Conservation (phyloP, 2,329 filamentous ascomycete genomes). For the Colletotrichum sp. region DNA sequence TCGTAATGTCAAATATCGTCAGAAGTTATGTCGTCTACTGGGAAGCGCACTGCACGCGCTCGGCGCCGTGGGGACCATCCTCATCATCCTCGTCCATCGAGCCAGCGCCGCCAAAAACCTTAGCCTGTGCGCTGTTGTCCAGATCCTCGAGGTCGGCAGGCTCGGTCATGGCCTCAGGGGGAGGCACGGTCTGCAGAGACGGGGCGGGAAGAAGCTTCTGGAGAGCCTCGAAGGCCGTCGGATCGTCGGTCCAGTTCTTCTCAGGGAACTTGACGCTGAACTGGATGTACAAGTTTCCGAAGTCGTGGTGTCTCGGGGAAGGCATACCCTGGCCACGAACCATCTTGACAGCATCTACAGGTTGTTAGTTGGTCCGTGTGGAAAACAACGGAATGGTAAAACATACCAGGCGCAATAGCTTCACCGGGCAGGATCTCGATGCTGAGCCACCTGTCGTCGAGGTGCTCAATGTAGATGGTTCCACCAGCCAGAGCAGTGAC, state of each 20-base stretch:
- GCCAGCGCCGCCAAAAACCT: slow-evolving; percentile 63
- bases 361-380: neutral
- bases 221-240: slow-evolving; percentile 76
- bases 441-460: slow-evolving; percentile 95
- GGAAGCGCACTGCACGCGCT: slow-evolving; percentile 86
- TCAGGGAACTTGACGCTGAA: slow-evolving; percentile 98
- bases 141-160: slow-evolving; percentile 86
- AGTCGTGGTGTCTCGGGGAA: slow-evolving; percentile 91
- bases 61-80: slow-evolving; percentile 74
- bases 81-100: slow-evolving; percentile 79
- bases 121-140: slow-evolving; percentile 69
- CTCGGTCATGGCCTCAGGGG: slow-evolving; percentile 88
- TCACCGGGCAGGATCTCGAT: slow-evolving; percentile 94
- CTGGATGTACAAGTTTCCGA: slow-evolving; percentile 95
- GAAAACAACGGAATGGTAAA: slow-evolving; percentile 12
- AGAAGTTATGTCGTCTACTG: slow-evolving; percentile 64
- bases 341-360: slow-evolving; percentile 84
- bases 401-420: slow-evolving; percentile 88
- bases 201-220: slow-evolving; percentile 84
- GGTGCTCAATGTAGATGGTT: slow-evolving; percentile 89
- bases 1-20: slow-evolving; percentile 16
- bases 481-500: slow-evolving; percentile 94
- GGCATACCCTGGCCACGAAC: slow-evolving; percentile 98
- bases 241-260: slow-evolving; percentile 70
- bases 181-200: slow-evolving; percentile 67